Evolutionary conservation across 176 grass and related monocot genomes (phyloP).

Genomic region (Bolboschoenus planiculmis): DNA sequence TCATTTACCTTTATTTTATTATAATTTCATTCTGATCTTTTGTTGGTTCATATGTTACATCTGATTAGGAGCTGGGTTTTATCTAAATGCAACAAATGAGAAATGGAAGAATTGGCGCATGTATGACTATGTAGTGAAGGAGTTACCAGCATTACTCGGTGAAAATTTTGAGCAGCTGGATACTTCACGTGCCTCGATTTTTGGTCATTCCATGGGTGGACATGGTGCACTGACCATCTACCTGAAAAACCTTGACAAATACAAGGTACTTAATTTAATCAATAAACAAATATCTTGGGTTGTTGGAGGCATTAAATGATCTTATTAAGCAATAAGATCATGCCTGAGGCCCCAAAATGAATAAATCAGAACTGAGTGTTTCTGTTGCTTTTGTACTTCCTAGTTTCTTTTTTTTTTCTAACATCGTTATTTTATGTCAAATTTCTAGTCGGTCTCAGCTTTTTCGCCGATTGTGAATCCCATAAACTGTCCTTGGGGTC

Average conservation of each 20-base stretch:
- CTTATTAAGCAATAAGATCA: neutral
- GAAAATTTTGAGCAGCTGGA: conserved; percentile 80
- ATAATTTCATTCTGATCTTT: neutral
- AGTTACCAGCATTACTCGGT: conserved; percentile 69
- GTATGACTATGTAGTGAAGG: conserved; percentile 91
- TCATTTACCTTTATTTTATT: neutral
- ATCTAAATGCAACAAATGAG: conserved; percentile 78
- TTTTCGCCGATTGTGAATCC: conserved; percentile 83
- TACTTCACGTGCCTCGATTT: conserved; percentile 69
- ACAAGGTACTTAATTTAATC: conserved; percentile 51
- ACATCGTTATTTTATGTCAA: conserved; percentile 18
- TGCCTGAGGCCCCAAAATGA: neutral
- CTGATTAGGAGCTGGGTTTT: conserved; percentile 83
- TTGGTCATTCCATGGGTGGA: conserved; percentile 96
- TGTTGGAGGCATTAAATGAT: neutral
- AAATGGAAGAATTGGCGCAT: conserved; percentile 99
- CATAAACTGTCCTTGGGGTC: conserved; percentile 81
- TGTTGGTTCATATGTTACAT: conserved; percentile 1
- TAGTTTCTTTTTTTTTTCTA: neutral
- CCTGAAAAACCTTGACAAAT: conserved; percentile 90
- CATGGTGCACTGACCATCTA: conserved; percentile 86
- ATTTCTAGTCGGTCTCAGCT: conserved; percentile 75
- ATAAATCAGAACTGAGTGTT: neutral
- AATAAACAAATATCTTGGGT: neutral
- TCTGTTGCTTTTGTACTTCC: neutral